These are phyloP conservation scores for Microcera coccophila DNA, from an alignment of 2,329 filamentous ascomycete species.

Conservation along the genomic window DNA sequence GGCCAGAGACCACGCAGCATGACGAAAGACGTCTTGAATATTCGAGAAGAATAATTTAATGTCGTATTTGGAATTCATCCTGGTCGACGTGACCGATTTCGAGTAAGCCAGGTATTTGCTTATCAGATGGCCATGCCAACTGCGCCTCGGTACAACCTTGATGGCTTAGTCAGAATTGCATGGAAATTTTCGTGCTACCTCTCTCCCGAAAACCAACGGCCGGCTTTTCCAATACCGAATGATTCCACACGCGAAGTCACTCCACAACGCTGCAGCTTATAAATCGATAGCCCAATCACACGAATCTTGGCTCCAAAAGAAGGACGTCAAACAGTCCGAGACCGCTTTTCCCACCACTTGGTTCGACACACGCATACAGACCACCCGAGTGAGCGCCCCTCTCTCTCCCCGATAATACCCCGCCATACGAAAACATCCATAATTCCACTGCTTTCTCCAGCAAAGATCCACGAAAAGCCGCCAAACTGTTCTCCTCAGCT, in stretches of 20 bases:
- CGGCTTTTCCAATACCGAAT: not conserved
- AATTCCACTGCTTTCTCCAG: not conserved
- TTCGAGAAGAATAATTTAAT: not conserved
- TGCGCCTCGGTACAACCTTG: not conserved
- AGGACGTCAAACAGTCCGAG: too few relatives aligned
- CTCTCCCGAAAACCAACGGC: not conserved
- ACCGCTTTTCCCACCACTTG: too few relatives aligned
- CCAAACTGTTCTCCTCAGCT: constrained; percentile 89
- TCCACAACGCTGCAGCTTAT: constrained; percentile 12
- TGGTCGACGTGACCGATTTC: not conserved
- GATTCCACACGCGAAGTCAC: constrained; percentile 2
- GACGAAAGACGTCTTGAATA: not conserved
- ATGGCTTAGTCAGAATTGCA: not conserved
- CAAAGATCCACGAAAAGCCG: constrained; percentile 35
- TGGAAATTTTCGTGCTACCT: not conserved
- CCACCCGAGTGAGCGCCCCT: too few relatives aligned
- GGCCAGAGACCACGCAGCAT: too few relatives aligned
- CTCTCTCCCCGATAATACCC: constrained; percentile 14
- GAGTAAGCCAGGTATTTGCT: not conserved
- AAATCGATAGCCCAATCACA: constrained; percentile 16
- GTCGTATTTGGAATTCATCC: not conserved
- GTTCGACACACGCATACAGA: too few relatives aligned
- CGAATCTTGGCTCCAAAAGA: too few relatives aligned
- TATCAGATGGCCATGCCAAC: not conserved
- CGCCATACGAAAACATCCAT: constrained; percentile 6